A percentile compares a stretch with the other conserved stretches of the same genome.
Evolutionary conservation across 768 basidiomycete species (phyloP).

Genomic region (Psilocybe sp.): DNA sequence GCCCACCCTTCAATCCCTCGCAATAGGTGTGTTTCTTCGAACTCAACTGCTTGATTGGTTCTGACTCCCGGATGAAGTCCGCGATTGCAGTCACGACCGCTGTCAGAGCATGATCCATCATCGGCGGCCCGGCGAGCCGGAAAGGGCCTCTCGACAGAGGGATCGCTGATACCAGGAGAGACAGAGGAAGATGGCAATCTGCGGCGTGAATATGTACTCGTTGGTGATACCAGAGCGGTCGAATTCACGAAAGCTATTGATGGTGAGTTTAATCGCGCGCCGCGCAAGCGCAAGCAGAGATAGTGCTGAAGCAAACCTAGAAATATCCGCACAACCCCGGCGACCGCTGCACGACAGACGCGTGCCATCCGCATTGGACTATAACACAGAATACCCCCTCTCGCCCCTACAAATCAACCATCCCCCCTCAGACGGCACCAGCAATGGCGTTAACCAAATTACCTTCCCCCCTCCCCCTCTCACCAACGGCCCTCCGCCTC

Average conservation of each 20-base stretch:
- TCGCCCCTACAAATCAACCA: conserved; percentile 8
- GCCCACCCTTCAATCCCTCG: conserved; percentile 19
- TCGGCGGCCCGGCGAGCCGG: conserved; percentile 12
- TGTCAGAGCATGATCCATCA: conserved; percentile 6
- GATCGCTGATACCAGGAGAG: conserved; percentile 76
- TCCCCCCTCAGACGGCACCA: conserved; percentile 18
- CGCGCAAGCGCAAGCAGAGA: background rate
- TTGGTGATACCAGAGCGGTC: conserved; percentile 85
- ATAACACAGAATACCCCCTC: conserved; percentile 32
- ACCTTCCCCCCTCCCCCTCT: conserved; percentile 73
- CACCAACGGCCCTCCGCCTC: conserved; percentile 46
- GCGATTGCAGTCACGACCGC: background rate
- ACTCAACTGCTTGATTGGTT: background rate
- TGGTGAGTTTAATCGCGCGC: conserved; percentile 45
- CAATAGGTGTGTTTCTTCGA: conserved; percentile 19
- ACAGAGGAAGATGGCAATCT: conserved; percentile 80
- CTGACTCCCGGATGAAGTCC: background rate
- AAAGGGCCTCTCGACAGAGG: conserved; percentile 48
- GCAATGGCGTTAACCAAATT: conserved; percentile 22
- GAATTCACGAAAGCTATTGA: conserved; percentile 92
- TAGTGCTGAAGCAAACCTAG: conserved; percentile 32
- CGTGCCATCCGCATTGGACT: conserved; percentile 48
- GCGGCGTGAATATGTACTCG: conserved; percentile 88
- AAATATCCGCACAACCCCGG: conserved; percentile 59
- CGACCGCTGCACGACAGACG: conserved; percentile 58